Base-by-base conservation (phyloP, 148 eudicot genomes). In the Nepenthes mirabilis region DNA sequence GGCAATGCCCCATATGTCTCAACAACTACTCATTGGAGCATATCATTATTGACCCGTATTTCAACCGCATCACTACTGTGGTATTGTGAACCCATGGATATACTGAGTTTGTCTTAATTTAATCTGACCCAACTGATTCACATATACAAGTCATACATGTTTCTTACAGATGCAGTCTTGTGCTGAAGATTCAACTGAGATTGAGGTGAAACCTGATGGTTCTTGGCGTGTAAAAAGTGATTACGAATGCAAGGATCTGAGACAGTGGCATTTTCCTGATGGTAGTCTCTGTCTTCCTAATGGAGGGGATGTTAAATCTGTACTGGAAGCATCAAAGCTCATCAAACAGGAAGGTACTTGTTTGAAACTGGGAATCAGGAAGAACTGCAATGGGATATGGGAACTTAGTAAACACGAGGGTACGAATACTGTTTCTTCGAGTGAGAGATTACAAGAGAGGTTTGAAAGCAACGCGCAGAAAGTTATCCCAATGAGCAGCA, bases 1-100 rank as follows among this genome's bases (percentile, higher is more conserved):
- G 94, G 94, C 94, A 93, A 63, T 93, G 98, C 68, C 98, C 98
- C 53, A 79, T 84, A 56, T 93, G 98, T 76, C 83, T 93, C 60
- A 93, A 88, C 82, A 93, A 93, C 70, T 93, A 84, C 71, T 61
- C 91, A 53, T 61, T 86, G 72, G 96, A 93, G 78, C 68, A 81
- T 66, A 57, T 93, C 64, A 80, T 93, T 62, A 77, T 93, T 56
- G 98, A 93, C 66, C 96, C 98, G 40, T 93, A 88, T 71, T 93
- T 93, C 64, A 93, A 88, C 70, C 84, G 91, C 67, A 86, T 93
- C 62, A 82, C 96, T 37, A 70, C 76, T 55, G 72, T 79, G 95
- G 98, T 93, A 82, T 63, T 58, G 3, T 58, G 37, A 43, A 23
- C 23, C 11, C 14, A 59, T 34, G 35, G 34, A 56, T 33, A 5